phyloP scores from a whole-genome alignment of 768 basidiomycete species.

The Mycena haematopus region DNA sequence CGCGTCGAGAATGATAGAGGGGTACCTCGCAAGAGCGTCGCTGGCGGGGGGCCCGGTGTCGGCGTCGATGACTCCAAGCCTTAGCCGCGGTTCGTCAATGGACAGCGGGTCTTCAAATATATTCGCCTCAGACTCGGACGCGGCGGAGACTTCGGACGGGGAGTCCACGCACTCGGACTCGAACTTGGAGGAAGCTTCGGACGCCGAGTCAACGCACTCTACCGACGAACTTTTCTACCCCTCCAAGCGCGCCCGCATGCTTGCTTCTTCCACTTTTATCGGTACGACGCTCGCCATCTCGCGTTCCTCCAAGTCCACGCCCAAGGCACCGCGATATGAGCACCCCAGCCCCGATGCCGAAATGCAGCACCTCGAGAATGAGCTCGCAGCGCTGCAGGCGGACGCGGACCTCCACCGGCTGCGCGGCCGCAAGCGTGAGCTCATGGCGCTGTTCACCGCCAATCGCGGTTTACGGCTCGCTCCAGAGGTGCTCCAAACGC shows the following conservation, averaged over 20 bases:
- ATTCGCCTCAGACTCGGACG: background rate
- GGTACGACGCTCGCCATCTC: background rate
- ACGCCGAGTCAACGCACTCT: background rate
- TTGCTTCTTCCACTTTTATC: background rate
- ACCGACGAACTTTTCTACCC: background rate
- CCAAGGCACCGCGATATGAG: background rate
- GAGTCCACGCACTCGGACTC: background rate
- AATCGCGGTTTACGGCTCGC: background rate
- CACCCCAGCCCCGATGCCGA: background rate
- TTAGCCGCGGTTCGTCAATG: background rate
- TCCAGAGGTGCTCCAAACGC: background rate
- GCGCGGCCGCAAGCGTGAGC: background rate
- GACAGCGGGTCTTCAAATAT: background rate
- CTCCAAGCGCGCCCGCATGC: slow-evolving; percentile 5
- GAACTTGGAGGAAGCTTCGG: background rate
- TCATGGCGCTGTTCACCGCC: background rate
- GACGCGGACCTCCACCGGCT: background rate
- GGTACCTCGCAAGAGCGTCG: slow-evolving; percentile 1
- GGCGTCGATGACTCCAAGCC: too few relatives aligned
- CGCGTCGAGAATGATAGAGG: slow-evolving; percentile 2
- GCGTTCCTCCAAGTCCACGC: too few relatives aligned
- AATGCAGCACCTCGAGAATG: background rate
- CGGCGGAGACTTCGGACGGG: background rate
- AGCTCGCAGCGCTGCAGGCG: slow-evolving; percentile 3
- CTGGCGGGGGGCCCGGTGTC: background rate